A percentile compares a stretch with the other conserved stretches of the same genome.
phyloP scores from a whole-genome alignment of 192 early-diverging fungal species.

The Backusella liffmaniae region DNA sequence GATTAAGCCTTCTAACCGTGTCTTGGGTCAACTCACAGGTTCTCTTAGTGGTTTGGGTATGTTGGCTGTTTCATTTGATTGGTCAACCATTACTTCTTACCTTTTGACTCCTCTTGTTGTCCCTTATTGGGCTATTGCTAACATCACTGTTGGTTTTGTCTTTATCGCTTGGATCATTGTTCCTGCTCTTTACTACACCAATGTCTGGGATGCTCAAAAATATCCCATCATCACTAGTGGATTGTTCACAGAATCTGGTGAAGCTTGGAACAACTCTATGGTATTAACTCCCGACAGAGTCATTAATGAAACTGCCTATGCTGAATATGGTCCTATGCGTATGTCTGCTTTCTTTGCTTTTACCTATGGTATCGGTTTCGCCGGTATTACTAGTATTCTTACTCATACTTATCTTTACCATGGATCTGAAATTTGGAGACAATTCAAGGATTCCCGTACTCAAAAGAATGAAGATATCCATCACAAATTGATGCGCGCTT shows the following conservation, averaged over 20 bases:
- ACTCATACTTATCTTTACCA: constrained; percentile 66
- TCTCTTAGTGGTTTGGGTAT: constrained; percentile 52
- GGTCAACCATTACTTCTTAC: constrained; percentile 47
- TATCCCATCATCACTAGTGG: constrained; percentile 42
- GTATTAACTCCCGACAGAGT: constrained; percentile 36
- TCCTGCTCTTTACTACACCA: constrained; percentile 49
- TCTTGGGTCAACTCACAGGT: constrained; percentile 45
- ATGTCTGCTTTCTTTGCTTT: constrained; percentile 50
- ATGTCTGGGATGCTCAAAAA: constrained; percentile 47
- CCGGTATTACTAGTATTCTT: constrained; percentile 52
- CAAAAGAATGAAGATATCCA: constrained; percentile 57
- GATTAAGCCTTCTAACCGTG: constrained; percentile 42
- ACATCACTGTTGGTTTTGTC: constrained; percentile 51
- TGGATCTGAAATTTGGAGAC: constrained; percentile 51
- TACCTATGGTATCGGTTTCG: constrained; percentile 54
- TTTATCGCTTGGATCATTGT: constrained; percentile 50
- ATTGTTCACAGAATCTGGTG: constrained; percentile 38
- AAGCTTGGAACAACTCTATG: constrained; percentile 31
- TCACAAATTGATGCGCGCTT: constrained; percentile 67
- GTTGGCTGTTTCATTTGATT: constrained; percentile 58
- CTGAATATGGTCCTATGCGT: constrained; percentile 44
- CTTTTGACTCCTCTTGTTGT: constrained; percentile 39
- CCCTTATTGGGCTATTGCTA: constrained; percentile 45
- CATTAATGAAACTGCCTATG: constrained; percentile 45
- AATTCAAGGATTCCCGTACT: constrained; percentile 37